A percentile compares a stretch with the other conserved stretches of the same genome.
These are phyloP conservation scores for Chernovozyma sophiae-reginae DNA, from an alignment of 1,139 yeast species.

Conservation along the genomic window DNA sequence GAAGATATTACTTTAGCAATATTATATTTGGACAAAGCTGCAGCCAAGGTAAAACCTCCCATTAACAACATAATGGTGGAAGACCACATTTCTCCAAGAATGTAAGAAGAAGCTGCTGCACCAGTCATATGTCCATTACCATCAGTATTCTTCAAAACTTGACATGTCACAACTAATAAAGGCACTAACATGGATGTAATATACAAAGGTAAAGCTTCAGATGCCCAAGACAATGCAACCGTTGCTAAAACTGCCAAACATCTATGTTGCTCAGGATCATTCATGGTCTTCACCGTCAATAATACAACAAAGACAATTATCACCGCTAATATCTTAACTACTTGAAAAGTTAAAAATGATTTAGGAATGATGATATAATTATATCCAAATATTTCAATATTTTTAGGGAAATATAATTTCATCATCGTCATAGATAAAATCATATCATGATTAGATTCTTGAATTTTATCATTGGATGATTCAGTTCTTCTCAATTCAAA, in stretches of 20 bases:
- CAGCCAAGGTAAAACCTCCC: slow-evolving; percentile 94
- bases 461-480: slow-evolving; percentile 8
- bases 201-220: slow-evolving; percentile 86
- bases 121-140: slow-evolving; percentile 55
- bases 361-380: slow-evolving; percentile 22
- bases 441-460: slow-evolving; percentile 1
- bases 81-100: slow-evolving; percentile 89
- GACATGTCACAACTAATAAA: slow-evolving; percentile 66
- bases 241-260: slow-evolving; percentile 80
- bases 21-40: slow-evolving; percentile 86
- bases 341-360: slow-evolving; percentile 29
- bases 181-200: slow-evolving; percentile 83
- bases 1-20: slow-evolving; percentile 85
- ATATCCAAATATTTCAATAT: slow-evolving; percentile 18
- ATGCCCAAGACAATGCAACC: slow-evolving; percentile 86
- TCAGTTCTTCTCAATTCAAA: slow-evolving; percentile 27
- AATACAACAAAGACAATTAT: slow-evolving; percentile 43
- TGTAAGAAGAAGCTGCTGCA: slow-evolving; percentile 66
- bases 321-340: slow-evolving; percentile 45
- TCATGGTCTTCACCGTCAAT: slow-evolving; percentile 55
- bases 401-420: slow-evolving; percentile 17
- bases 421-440: not conserved
- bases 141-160: slow-evolving; percentile 58
- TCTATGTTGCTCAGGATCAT: slow-evolving; percentile 63
- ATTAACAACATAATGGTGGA: slow-evolving; percentile 82